phyloP scores from a whole-genome alignment of 257 asterid species.

The Nicotiana paniculata region DNA sequence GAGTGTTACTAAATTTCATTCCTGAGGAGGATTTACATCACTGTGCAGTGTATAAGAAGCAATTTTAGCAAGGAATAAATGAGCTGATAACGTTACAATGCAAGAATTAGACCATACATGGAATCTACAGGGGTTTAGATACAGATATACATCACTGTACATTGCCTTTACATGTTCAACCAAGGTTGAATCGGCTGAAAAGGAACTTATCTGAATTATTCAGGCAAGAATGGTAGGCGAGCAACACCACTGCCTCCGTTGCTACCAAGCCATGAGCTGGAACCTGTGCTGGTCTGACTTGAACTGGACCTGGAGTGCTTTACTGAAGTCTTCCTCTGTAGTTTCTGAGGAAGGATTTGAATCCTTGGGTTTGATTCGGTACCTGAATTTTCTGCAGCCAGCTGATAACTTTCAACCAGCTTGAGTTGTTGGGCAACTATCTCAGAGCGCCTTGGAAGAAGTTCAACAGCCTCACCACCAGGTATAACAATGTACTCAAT shows the following conservation, averaged over 20 bases:
- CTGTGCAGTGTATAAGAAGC: constrained; percentile 21
- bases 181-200: constrained; percentile 16
- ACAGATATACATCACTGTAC: constrained; percentile 35
- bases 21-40: constrained; percentile 9
- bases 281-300: constrained; percentile 16
- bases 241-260: constrained; percentile 31
- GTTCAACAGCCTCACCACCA: constrained; percentile 93
- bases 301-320: constrained; percentile 21
- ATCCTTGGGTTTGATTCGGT: constrained; percentile 76
- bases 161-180: constrained; percentile 26
- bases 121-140: constrained; percentile 2
- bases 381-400: constrained; percentile 81
- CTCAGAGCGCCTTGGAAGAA: constrained; percentile 91
- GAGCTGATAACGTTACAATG: not conserved
- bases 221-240: constrained; percentile 66
- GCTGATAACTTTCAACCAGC: constrained; percentile 82
- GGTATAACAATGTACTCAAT: constrained; percentile 97
- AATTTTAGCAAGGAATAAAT: not conserved
- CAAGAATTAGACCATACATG: not conserved
- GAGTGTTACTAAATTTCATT: not conserved
- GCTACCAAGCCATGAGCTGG: constrained; percentile 17
- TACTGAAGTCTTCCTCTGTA: constrained; percentile 28
- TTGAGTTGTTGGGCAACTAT: constrained; percentile 85
- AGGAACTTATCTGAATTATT: constrained; percentile 24
- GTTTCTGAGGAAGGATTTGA: constrained; percentile 84